phyloP scores from a whole-genome alignment of 192 early-diverging fungal species.

The Coemansia sp. region DNA sequence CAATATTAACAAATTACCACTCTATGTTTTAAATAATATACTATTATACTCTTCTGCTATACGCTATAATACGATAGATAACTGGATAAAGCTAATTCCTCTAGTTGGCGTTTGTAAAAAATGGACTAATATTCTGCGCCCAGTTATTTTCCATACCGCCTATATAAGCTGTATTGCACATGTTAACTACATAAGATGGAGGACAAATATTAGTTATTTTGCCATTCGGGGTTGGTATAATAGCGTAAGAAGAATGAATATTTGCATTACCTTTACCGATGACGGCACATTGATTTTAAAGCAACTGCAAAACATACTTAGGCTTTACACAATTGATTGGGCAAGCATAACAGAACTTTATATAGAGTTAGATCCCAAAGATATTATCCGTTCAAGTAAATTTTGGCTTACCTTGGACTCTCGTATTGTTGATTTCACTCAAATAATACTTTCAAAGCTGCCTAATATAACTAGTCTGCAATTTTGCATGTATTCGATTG shows the following conservation, averaged over 20 bases:
- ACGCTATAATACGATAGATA: background rate
- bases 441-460: background rate
- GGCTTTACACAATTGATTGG: background rate
- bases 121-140: background rate
- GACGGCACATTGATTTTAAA: background rate
- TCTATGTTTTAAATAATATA: background rate
- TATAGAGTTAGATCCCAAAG: background rate
- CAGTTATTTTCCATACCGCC: background rate
- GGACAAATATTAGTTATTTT: background rate
- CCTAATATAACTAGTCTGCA: background rate
- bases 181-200: background rate
- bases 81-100: background rate
- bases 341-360: background rate
- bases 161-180: background rate
- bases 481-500: background rate
- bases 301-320: background rate
- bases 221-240: background rate
- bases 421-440: background rate
- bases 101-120: background rate
- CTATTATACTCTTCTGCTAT: background rate
- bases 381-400: background rate
- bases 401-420: background rate
- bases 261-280: background rate
- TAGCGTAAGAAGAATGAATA: background rate
- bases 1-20: too few relatives aligned